Base-by-base conservation (phyloP, 495 filamentous ascomycete genomes). In the Lophiostoma macrostomum region DNA sequence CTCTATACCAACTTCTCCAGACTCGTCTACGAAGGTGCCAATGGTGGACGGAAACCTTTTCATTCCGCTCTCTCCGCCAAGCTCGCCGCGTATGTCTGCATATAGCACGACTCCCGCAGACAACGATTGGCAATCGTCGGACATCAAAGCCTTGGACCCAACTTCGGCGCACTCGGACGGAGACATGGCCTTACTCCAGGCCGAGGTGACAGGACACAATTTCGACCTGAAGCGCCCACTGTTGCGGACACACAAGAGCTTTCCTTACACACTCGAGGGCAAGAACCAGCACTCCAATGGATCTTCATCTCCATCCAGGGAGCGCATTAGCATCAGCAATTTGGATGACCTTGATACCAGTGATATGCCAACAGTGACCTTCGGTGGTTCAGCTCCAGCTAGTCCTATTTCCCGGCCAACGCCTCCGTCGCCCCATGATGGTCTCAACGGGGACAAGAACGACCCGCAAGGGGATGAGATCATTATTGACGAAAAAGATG, bases 401-500 rank as follows among this genome's bases (percentile, higher is more conserved):
- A 72, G 69, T 41, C 69, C 69, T 5, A 50, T 63, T 3, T 67
- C 66, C 4, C 57, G 65, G 25, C 47, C 68, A 8, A 69, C 68
- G 4, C 67, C 68, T 4, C 43, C 58, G 18, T 69, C 67, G 1
- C 62, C 61, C 13, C 53, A 59, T 28, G 56, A 50, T 12, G 60
- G 23, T 24, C 11, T 52, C 19, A 65, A 67, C 18, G 60, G 64
- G 19, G 64, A 66, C 19, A 64, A 64, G 43, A 53, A 51, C 16
- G 66, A 64, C 11, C 16, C 45, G 25, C 56, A 60, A 7, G 45
- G 49, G 27, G 75, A 73, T 12, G 67, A 76, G 19, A 60, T 60
- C 42, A 53, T 60, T 38, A 64, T 57, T 2, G 67, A 83, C 43
- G 76, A 78, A 31, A 76, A 76, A 13, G 75, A 80, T 4, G 60